Conservation (phyloP, 148 eudicot species). For the Chenopodium album region DNA sequence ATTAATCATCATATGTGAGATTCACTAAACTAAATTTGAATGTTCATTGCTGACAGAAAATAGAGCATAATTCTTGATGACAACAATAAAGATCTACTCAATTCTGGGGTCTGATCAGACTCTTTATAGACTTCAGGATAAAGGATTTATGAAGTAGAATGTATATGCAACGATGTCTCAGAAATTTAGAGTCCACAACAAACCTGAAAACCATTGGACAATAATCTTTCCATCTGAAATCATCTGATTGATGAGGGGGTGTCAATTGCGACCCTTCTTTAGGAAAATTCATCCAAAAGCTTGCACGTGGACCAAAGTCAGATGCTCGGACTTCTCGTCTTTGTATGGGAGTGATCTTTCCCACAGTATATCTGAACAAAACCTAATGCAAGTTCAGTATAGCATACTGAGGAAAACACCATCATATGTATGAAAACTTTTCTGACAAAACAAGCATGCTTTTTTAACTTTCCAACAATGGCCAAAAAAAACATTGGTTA, state of each 20-base stretch:
- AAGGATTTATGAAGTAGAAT: not conserved
- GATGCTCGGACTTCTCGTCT: conserved; percentile 78
- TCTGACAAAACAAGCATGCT: not conserved
- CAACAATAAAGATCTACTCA: not conserved
- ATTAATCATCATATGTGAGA: not conserved
- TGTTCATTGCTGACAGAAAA: not conserved
- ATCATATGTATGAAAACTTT: conserved; percentile 5
- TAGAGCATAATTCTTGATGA: not conserved
- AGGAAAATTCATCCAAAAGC: conserved; percentile 97
- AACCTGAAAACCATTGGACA: conserved; percentile 99
- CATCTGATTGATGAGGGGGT: conserved; percentile 93
- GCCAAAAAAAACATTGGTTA: not conserved
- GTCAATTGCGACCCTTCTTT: conserved; percentile 90
- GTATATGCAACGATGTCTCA: not conserved
- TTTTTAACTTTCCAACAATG: not conserved
- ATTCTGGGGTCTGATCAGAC: not conserved
- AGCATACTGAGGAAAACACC: conserved; percentile 14
- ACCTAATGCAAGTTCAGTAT: conserved; percentile 38
- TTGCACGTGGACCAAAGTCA: conserved; percentile 91
- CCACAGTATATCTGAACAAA: conserved; percentile 87
- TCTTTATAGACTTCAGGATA: not conserved
- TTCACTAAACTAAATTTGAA: not conserved
- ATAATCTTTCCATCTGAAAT: conserved; percentile 96
- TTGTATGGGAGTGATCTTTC: conserved; percentile 96
- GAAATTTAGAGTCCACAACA: conserved; percentile 25